Evolutionary conservation across 495 filamentous ascomycete species (phyloP).

Genomic region (Trichocladium uniseriatum): DNA sequence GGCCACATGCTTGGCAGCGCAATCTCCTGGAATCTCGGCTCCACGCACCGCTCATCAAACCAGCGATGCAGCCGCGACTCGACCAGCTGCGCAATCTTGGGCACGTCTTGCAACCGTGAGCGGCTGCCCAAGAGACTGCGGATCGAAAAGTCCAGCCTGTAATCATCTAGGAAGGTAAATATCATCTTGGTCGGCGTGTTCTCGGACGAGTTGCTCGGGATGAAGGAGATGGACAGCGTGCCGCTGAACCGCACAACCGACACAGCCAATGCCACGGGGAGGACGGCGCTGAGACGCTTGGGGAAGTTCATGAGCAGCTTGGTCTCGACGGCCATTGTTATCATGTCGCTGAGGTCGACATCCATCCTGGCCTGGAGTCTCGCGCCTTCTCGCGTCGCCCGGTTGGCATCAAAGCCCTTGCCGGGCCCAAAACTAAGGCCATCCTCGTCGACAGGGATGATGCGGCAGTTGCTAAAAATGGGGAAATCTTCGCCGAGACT

Average conservation of each 20-base stretch:
- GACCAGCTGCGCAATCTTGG: slow-evolving; percentile 92
- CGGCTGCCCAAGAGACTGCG: slow-evolving; percentile 87
- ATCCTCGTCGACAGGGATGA: slow-evolving; percentile 74
- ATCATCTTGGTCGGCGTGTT: slow-evolving; percentile 68
- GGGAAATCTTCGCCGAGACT: slow-evolving; percentile 93
- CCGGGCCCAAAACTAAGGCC: slow-evolving; percentile 42
- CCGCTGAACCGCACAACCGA: slow-evolving; percentile 90
- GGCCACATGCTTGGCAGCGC: slow-evolving; percentile 92
- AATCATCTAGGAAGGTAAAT: slow-evolving; percentile 93
- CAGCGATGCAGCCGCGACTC: slow-evolving; percentile 85
- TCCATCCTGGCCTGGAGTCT: slow-evolving; percentile 93
- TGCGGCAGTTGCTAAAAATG: slow-evolving; percentile 96
- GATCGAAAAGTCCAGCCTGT: slow-evolving; percentile 84
- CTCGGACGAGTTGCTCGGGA: slow-evolving; percentile 54
- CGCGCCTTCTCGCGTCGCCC: slow-evolving; percentile 48
- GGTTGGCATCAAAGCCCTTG: slow-evolving; percentile 35
- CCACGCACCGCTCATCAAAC: slow-evolving; percentile 95
- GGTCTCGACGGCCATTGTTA: slow-evolving; percentile 89
- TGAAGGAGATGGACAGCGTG: slow-evolving; percentile 84
- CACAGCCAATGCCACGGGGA: slow-evolving; percentile 85
- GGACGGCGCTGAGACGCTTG: slow-evolving; percentile 75
- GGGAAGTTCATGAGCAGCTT: slow-evolving; percentile 91
- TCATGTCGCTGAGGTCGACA: slow-evolving; percentile 89
- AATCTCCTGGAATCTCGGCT: slow-evolving; percentile 92
- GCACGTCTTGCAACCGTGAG: slow-evolving; percentile 85